phyloP scores from a whole-genome alignment of 1,284 basidiomycete species.

The Acaromyces ingoldii region DNA sequence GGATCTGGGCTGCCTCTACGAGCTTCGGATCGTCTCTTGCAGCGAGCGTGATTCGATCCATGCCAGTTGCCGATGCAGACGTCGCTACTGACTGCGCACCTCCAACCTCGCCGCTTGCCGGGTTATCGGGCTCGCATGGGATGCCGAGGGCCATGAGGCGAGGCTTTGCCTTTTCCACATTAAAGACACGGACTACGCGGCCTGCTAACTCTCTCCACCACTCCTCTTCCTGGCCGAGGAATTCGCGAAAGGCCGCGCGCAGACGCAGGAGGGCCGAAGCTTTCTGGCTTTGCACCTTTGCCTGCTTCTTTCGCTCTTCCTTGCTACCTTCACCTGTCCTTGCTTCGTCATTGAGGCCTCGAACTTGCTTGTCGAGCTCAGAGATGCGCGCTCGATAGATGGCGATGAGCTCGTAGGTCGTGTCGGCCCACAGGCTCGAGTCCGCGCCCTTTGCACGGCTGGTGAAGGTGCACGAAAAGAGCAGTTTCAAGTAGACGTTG shows the following conservation, averaged over 20 bases:
- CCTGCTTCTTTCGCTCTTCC: slow-evolving; percentile 2
- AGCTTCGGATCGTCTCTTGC: slow-evolving; percentile 10
- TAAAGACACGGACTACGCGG: slow-evolving; percentile 35
- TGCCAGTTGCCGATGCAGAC: slow-evolving; percentile 2
- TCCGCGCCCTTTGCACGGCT: slow-evolving; percentile 34
- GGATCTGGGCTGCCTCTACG: slow-evolving; percentile 22
- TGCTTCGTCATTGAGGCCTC: not conserved
- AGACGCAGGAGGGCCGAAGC: not conserved
- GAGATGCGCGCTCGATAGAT: slow-evolving; percentile 30
- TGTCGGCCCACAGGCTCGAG: slow-evolving; percentile 40
- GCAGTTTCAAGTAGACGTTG: slow-evolving; percentile 42
- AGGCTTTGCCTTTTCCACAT: slow-evolving; percentile 31
- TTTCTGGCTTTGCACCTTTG: not conserved
- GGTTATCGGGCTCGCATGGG: slow-evolving; percentile 15
- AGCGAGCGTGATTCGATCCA: slow-evolving; percentile 7
- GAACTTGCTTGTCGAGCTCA: slow-evolving; percentile 24
- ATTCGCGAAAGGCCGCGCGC: slow-evolving; percentile 26
- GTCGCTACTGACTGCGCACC: not conserved
- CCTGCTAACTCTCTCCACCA: slow-evolving; percentile 41
- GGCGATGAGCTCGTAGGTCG: slow-evolving; percentile 38
- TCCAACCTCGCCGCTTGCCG: not conserved
- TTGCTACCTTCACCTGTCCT: not conserved
- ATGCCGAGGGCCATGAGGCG: slow-evolving; percentile 30
- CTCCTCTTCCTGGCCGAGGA: slow-evolving; percentile 33
- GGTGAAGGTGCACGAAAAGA: slow-evolving; percentile 41